A percentile compares a stretch with the other conserved stretches of the same genome.
phyloP scores from a whole-genome alignment of 1,139 yeast species.

The Sugiyamaella castrensis region DNA sequence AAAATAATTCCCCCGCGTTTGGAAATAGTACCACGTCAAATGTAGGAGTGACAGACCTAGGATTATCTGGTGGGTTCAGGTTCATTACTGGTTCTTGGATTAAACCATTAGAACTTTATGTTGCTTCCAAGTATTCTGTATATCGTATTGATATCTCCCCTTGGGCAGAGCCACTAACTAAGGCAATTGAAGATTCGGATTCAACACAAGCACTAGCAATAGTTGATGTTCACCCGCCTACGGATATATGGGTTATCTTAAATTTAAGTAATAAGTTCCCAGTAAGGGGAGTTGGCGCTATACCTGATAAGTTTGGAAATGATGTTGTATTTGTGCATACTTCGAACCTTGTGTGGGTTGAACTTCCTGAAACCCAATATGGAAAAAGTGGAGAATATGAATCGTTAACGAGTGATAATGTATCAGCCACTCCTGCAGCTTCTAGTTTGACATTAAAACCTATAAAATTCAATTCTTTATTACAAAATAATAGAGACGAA shows the following conservation, averaged over 20 bases:
- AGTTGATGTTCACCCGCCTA: neutral
- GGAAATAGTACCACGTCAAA: no score
- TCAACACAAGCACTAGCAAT: constrained; percentile 11
- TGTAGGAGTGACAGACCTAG: no score
- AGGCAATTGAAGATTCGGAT: constrained; percentile 24
- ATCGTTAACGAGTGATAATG: no score
- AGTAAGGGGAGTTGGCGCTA: constrained; percentile 9
- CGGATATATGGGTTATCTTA: constrained; percentile 10
- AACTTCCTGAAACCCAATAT: constrained; percentile 4
- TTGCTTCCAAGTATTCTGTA: constrained; percentile 1
- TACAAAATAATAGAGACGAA: neutral
- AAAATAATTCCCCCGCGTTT: no score
- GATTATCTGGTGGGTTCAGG: no score
- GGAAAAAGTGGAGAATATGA: neutral
- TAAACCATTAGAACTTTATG: constrained; percentile 2
- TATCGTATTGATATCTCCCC: constrained; percentile 25
- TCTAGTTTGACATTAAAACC: neutral
- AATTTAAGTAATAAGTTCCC: constrained; percentile 3
- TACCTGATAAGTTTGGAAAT: constrained; percentile 9
- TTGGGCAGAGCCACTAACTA: constrained; percentile 30
- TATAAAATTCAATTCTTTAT: constrained; percentile 4
- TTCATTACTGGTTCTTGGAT: no score
- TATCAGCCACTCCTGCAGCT: neutral
- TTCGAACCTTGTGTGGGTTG: constrained; percentile 5
- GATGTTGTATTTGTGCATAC: constrained; percentile 9